Evolutionary conservation across 2,329 filamentous ascomycete genomes (phyloP).

Genomic region (Fusarium sp.): DNA sequence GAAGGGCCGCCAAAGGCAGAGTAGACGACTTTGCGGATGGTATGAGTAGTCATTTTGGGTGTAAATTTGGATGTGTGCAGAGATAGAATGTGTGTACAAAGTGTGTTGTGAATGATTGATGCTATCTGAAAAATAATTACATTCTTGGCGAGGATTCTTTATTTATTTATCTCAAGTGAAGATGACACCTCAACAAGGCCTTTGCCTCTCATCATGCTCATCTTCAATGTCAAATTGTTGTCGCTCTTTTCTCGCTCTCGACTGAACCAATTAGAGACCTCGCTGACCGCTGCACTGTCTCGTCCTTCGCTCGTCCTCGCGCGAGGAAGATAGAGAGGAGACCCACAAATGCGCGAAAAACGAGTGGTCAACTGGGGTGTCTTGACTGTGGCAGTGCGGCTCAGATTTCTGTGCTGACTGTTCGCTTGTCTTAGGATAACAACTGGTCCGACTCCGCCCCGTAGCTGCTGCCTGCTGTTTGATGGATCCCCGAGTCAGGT

Average conservation of each 20-base stretch:
- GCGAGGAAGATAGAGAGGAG: background rate
- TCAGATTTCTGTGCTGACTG: background rate
- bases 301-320: slow-evolving; percentile 19
- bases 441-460: background rate
- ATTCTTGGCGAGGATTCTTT: background rate
- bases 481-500: background rate
- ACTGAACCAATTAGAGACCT: background rate
- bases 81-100: background rate
- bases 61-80: background rate
- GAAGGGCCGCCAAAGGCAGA: slow-evolving; percentile 55
- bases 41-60: slow-evolving; percentile 40
- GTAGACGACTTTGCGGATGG: slow-evolving; percentile 59
- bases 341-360: slow-evolving; percentile 18
- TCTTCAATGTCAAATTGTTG: background rate
- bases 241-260: background rate
- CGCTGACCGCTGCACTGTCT: background rate
- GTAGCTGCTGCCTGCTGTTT: background rate
- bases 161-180: background rate
- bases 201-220: background rate
- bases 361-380: slow-evolving; percentile 1
- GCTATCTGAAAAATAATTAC: background rate
- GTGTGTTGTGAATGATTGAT: background rate
- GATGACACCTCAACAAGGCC: background rate
- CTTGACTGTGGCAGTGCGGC: background rate
- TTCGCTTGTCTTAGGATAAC: background rate